These are phyloP conservation scores for Paraconiothyrium brasiliense DNA, from an alignment of 2,329 filamentous ascomycete species.

Conservation along the genomic window DNA sequence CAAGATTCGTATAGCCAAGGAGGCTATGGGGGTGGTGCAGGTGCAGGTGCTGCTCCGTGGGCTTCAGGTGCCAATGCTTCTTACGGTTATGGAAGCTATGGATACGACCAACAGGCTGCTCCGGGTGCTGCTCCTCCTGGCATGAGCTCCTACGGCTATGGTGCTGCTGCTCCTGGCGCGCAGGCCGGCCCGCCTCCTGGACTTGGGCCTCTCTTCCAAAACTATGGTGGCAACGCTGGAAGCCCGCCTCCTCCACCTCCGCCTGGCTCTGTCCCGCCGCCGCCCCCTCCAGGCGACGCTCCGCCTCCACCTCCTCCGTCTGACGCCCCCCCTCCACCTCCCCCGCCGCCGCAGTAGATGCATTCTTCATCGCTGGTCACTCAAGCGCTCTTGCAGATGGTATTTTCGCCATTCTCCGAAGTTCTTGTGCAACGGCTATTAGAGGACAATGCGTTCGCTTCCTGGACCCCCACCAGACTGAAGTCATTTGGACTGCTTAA, in stretches of 20 bases:
- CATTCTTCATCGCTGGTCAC: conserved; percentile 49
- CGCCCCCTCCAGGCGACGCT: conserved; percentile 67
- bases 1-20: conserved; percentile 37
- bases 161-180: conserved; percentile 44
- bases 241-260: conserved; percentile 70
- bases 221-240: conserved; percentile 65
- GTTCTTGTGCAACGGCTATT: not conserved
- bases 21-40: conserved; percentile 41
- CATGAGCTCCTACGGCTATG: conserved; percentile 54
- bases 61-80: conserved; percentile 42
- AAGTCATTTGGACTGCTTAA: not conserved
- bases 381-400: not conserved
- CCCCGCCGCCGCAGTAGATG: conserved; percentile 67
- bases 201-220: conserved; percentile 73
- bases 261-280: conserved; percentile 67
- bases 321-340: conserved; percentile 65
- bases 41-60: conserved; percentile 48
- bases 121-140: conserved; percentile 38
- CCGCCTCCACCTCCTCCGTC: conserved; percentile 43
- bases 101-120: conserved; percentile 39
- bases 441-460: not conserved
- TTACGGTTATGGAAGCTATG: conserved; percentile 56
- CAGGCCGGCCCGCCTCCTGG: conserved; percentile 61
- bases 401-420: not conserved
- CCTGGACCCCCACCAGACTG: not conserved